phyloP scores from a whole-genome alignment of 75 land plant species.

The Sequoia sempervirens region DNA sequence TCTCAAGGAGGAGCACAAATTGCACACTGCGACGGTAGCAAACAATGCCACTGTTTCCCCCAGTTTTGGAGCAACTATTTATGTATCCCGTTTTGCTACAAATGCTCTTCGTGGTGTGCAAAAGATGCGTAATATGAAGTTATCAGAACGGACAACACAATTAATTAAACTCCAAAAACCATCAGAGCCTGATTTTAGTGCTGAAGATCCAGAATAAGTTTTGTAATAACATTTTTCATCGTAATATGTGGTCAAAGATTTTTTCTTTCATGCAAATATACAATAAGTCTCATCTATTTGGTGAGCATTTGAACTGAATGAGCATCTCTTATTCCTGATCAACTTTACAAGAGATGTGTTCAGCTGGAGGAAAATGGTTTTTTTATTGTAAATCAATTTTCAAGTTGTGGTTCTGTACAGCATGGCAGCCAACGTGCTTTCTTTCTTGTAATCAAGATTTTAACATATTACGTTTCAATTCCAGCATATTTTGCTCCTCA shows the following conservation, averaged over 20 bases:
- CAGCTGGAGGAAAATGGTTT: background rate
- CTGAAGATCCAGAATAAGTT: constrained; percentile 16
- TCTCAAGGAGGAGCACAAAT: constrained; percentile 20
- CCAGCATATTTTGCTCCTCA: background rate
- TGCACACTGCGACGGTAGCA: constrained; percentile 1
- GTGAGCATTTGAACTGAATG: background rate
- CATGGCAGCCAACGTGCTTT: background rate
- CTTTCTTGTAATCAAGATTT: background rate
- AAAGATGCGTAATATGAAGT: constrained; percentile 11
- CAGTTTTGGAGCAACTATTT: constrained; percentile 63
- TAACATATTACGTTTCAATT: background rate
- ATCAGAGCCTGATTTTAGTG: constrained; percentile 50
- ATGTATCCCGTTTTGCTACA: constrained; percentile 65
- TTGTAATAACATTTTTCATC: background rate
- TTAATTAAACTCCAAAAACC: constrained; percentile 38
- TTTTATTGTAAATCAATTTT: background rate
- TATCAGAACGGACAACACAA: background rate
- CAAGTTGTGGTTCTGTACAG: constrained; percentile 5
- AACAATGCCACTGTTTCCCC: constrained; percentile 17
- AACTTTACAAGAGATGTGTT: background rate
- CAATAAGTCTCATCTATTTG: background rate
- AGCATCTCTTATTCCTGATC: background rate
- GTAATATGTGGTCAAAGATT: background rate
- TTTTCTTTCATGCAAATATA: background rate
- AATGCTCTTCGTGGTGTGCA: constrained; percentile 53